Percentiles rank a stretch among this genome's conserved stretches.
Conservation (phyloP, 2,329 filamentous ascomycete species). For the Curvularia sp. region DNA sequence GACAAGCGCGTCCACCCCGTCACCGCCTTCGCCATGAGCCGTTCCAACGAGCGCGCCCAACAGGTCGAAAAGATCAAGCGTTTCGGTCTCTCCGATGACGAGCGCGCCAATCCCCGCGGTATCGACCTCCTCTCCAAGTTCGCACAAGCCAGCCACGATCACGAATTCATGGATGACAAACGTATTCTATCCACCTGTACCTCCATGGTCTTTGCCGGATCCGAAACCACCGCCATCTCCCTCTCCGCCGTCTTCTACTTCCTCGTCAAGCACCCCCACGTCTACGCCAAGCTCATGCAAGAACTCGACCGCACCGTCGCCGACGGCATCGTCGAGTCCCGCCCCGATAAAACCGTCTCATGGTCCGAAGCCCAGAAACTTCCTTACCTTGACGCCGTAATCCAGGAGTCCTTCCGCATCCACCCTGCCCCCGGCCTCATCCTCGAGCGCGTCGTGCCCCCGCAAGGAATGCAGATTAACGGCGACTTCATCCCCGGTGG, state of each 20-base stretch:
- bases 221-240: constrained; percentile 80
- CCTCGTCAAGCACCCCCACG: constrained; percentile 67
- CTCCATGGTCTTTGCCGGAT: constrained; percentile 76
- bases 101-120: constrained; percentile 43
- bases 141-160: constrained; percentile 69
- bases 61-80: constrained; percentile 59
- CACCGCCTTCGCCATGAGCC: constrained; percentile 72
- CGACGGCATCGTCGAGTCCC: constrained; percentile 55
- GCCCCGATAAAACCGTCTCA: constrained; percentile 65
- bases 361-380: constrained; percentile 74
- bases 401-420: constrained; percentile 79
- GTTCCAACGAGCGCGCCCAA: constrained; percentile 69
- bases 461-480: constrained; percentile 67
- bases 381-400: constrained; percentile 76
- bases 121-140: constrained; percentile 75
- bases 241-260: constrained; percentile 76
- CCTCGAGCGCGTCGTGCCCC: constrained; percentile 75
- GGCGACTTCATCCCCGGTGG: constrained; percentile 70
- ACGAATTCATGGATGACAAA: constrained; percentile 74
- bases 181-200: constrained; percentile 74
- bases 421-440: constrained; percentile 77
- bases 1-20: constrained; percentile 74
- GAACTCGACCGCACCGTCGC: constrained; percentile 69
- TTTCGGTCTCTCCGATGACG: constrained; percentile 48
- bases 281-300: constrained; percentile 62